A percentile compares a stretch with the other conserved stretches of the same genome.
These are phyloP conservation scores for Ustilago xerochloae DNA, from an alignment of 1,284 basidiomycete genomes.

Conservation along the genomic window DNA sequence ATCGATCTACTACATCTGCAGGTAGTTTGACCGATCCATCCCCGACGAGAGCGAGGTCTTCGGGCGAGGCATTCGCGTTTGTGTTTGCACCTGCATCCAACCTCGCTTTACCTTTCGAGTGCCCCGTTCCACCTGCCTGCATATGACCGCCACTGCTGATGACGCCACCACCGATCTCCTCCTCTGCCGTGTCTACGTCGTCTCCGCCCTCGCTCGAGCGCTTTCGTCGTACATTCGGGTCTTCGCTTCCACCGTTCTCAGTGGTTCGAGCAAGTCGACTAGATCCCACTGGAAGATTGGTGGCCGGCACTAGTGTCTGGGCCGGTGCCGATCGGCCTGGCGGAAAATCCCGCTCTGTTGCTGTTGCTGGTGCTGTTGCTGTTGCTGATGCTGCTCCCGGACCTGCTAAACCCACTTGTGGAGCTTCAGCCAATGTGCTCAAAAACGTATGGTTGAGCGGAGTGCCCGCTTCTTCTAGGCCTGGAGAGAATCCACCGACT, in stretches of 20 bases:
- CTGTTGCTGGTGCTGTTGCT: not conserved
- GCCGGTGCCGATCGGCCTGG: constrained; percentile 55
- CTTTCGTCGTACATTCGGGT: constrained; percentile 3
- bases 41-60: not conserved
- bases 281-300: constrained; percentile 9
- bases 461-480: constrained; percentile 65
- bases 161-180: constrained; percentile 19
- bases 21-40: constrained; percentile 13
- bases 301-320: constrained; percentile 41
- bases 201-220: constrained; percentile 42
- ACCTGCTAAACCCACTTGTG: constrained; percentile 22
- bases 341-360: constrained; percentile 39
- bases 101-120: constrained; percentile 32
- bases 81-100: constrained; percentile 12
- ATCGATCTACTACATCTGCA: constrained; percentile 1
- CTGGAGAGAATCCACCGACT: constrained; percentile 40
- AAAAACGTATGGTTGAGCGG: constrained; percentile 72
- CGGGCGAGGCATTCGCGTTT: constrained; percentile 2
- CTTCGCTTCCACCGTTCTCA: constrained; percentile 8
- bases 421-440: constrained; percentile 70
- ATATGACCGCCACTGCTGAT: not conserved
- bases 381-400: constrained; percentile 1
- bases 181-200: constrained; percentile 43
- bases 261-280: constrained; percentile 8
- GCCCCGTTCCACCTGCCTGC: not conserved